Evolutionary conservation across 805 yeast species (phyloP).

Genomic region (Lipomyces kockii): DNA sequence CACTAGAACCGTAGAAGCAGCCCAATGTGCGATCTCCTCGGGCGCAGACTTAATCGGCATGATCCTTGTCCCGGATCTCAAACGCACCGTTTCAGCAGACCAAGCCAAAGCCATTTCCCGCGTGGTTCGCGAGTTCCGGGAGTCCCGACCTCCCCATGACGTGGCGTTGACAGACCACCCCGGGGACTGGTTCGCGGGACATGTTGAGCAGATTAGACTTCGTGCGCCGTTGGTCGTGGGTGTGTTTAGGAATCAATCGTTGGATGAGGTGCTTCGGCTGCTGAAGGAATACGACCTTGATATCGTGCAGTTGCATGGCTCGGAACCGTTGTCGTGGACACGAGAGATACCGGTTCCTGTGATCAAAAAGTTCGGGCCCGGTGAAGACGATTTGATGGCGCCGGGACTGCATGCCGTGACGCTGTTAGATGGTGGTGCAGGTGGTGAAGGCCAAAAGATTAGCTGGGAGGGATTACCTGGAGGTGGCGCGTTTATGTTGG

Average conservation of each 20-base stretch:
- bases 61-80: constrained; percentile 82
- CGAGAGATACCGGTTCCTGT: constrained; percentile 57
- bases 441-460: constrained; percentile 87
- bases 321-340: constrained; percentile 59
- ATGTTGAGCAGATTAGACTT: constrained; percentile 16
- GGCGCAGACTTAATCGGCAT: constrained; percentile 85
- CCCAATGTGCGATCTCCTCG: constrained; percentile 64
- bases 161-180: neutral
- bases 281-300: constrained; percentile 60
- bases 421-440: constrained; percentile 68
- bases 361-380: constrained; percentile 73
- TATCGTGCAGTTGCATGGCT: constrained; percentile 87
- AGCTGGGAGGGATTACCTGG: constrained; percentile 66
- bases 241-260: constrained; percentile 81
- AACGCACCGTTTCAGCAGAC: constrained; percentile 63
- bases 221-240: constrained; percentile 76
- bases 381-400: constrained; percentile 46
- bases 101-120: constrained; percentile 55
- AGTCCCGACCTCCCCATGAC: neutral
- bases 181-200: constrained; percentile 28
- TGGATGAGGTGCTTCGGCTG: constrained; percentile 60
- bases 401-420: constrained; percentile 56
- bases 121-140: constrained; percentile 38
- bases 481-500: constrained; percentile 61
- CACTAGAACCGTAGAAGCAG: constrained; percentile 67